Evolutionary conservation across 768 basidiomycete genomes (phyloP).

Genomic region (Imleria badia): DNA sequence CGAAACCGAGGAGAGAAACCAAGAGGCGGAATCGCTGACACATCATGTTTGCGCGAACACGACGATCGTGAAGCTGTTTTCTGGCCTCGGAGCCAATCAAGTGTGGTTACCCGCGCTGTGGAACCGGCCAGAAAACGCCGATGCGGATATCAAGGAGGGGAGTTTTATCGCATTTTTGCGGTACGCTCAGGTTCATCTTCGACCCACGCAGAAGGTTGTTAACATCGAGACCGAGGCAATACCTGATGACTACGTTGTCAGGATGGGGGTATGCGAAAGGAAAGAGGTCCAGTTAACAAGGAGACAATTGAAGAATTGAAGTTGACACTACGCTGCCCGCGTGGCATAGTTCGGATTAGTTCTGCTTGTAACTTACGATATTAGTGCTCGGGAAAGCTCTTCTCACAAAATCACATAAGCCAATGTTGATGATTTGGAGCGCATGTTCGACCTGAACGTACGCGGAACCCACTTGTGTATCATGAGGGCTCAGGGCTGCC

Average conservation of each 20-base stretch:
- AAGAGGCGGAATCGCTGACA: neutral
- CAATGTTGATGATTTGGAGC: constrained; percentile 26
- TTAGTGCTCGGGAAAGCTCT: neutral
- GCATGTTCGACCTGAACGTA: constrained; percentile 34
- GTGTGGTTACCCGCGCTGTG: constrained; percentile 1
- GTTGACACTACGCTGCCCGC: no score
- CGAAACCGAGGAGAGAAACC: neutral
- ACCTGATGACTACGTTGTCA: neutral
- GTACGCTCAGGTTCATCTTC: neutral
- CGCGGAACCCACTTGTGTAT: constrained; percentile 42
- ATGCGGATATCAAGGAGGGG: constrained; percentile 3
- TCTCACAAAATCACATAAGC: neutral
- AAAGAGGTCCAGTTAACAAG: neutral
- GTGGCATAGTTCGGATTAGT: no score
- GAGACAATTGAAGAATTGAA: neutral
- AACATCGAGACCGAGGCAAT: constrained; percentile 3
- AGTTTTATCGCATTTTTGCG: constrained; percentile 1
- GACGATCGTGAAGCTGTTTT: constrained; percentile 1
- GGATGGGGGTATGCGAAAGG: neutral
- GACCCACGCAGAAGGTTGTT: neutral
- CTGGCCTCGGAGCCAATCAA: neutral
- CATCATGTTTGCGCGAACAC: neutral
- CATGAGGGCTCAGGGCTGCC: constrained; percentile 41
- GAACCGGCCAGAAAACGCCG: neutral
- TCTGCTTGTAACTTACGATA: no score